A percentile compares a stretch with the other conserved stretches of the same genome.
Evolutionary conservation across 306 rosid species (phyloP).

Genomic region (Mucuna pruriens): DNA sequence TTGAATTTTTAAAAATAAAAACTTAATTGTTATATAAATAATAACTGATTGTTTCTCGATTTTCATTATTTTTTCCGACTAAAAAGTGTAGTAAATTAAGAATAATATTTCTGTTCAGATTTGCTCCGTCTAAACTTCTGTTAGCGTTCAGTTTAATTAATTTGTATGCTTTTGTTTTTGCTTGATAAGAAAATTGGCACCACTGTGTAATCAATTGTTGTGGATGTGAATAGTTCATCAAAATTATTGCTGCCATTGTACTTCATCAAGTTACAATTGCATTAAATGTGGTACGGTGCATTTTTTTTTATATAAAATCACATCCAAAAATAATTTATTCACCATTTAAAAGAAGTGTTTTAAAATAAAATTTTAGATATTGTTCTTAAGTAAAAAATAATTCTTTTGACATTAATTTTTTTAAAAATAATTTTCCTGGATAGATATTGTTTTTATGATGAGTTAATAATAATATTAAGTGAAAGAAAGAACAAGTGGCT

Average conservation of each 20-base stretch:
- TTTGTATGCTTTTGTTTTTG: not conserved
- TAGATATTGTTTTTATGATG: not conserved
- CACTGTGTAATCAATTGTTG: not conserved
- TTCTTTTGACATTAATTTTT: not conserved
- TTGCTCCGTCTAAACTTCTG: not conserved
- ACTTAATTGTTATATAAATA: not conserved
- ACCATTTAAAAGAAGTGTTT: not conserved
- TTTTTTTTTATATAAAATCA: not conserved
- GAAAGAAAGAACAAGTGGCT: not conserved
- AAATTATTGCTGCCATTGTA: not conserved
- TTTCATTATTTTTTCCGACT: not conserved
- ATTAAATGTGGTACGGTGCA: not conserved
- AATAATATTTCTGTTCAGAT: not conserved
- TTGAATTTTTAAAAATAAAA: not conserved
- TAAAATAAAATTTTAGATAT: not conserved
- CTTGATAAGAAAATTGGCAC: not conserved
- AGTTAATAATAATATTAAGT: not conserved
- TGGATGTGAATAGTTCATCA: not conserved
- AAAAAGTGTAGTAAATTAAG: not conserved
- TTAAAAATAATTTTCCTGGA: not conserved
- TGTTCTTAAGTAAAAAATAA: not conserved
- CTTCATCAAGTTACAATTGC: not conserved
- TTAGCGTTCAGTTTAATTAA: not conserved
- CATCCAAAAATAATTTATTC: no score
- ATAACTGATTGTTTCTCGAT: not conserved